A percentile compares a stretch with the other conserved stretches of the same genome.
phyloP scores from a whole-genome alignment of 2,329 filamentous ascomycete species.

The Epicoccum nigrum region DNA sequence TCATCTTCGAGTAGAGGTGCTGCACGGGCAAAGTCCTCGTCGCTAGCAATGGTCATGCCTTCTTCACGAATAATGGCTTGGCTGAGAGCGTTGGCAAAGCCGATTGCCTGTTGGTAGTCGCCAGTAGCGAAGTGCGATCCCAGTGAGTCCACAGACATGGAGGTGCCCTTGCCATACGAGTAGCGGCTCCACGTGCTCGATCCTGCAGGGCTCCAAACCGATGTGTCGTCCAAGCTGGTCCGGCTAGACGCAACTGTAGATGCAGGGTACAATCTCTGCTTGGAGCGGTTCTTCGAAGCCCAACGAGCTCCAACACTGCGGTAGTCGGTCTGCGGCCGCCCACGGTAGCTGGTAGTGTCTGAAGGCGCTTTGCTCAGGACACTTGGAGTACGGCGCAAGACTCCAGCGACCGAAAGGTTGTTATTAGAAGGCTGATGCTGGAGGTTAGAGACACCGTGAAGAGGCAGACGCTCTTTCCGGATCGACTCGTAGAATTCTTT shows the following conservation, averaged over 20 bases:
- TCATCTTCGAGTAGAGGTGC: slow-evolving; percentile 86
- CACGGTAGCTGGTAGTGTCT: slow-evolving; percentile 75
- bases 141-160: slow-evolving; percentile 91
- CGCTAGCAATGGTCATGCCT: slow-evolving; percentile 60
- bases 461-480: slow-evolving; percentile 80
- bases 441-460: slow-evolving; percentile 72
- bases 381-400: slow-evolving; percentile 85
- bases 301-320: slow-evolving; percentile 71
- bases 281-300: slow-evolving; percentile 84
- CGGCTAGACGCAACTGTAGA: slow-evolving; percentile 88
- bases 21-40: slow-evolving; percentile 64
- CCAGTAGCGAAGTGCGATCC: slow-evolving; percentile 74
- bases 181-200: slow-evolving; percentile 97
- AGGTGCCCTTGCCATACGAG: slow-evolving; percentile 86
- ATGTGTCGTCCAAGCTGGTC: slow-evolving; percentile 91
- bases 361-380: slow-evolving; percentile 93
- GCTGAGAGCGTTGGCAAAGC: slow-evolving; percentile 94
- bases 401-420: slow-evolving; percentile 71
- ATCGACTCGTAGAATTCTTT: slow-evolving; percentile 93
- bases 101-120: slow-evolving; percentile 95
- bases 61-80: slow-evolving; percentile 97
- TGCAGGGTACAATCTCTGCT: slow-evolving; percentile 74
- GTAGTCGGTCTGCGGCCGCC: slow-evolving; percentile 69
- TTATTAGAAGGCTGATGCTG: slow-evolving; percentile 58
- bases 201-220: slow-evolving; percentile 86